phyloP scores from a whole-genome alignment of 169 alveolate genomes.

The Hepatocystis sp. region DNA sequence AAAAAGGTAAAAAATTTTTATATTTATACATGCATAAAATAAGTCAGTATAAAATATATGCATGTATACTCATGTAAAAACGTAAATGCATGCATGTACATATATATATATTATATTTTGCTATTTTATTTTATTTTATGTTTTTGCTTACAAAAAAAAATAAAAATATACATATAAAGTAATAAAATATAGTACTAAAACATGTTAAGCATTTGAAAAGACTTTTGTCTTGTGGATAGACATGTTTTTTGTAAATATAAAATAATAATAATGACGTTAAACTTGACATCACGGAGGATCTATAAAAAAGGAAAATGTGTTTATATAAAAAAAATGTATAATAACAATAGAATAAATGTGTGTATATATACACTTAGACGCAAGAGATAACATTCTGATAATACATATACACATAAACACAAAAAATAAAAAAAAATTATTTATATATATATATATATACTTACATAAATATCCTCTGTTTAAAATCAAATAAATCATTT shows the following conservation, averaged over 20 bases:
- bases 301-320: constrained; percentile 3
- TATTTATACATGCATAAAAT: background rate
- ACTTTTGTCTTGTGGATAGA: constrained; percentile 2
- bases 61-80: background rate
- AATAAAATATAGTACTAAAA: constrained; percentile 4
- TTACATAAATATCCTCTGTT: constrained; percentile 24
- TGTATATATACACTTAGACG: background rate
- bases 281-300: constrained; percentile 18
- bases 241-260: constrained; percentile 2
- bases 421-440: background rate
- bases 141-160: constrained; percentile 19
- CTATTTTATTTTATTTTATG: constrained; percentile 2
- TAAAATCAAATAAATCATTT: constrained; percentile 3
- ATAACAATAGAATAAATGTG: background rate
- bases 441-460: background rate
- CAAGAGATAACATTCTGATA: background rate
- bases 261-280: constrained; percentile 6
- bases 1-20: constrained; percentile 3
- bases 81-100: background rate
- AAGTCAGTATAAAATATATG: background rate
- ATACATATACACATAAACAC: background rate
- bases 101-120: background rate
- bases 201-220: background rate
- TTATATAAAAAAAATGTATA: too few relatives aligned
- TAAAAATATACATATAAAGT: background rate